These are phyloP conservation scores for Raphanus hybrid DNA, from an alignment of 441 rosid genomes.

Conservation along the genomic window DNA sequence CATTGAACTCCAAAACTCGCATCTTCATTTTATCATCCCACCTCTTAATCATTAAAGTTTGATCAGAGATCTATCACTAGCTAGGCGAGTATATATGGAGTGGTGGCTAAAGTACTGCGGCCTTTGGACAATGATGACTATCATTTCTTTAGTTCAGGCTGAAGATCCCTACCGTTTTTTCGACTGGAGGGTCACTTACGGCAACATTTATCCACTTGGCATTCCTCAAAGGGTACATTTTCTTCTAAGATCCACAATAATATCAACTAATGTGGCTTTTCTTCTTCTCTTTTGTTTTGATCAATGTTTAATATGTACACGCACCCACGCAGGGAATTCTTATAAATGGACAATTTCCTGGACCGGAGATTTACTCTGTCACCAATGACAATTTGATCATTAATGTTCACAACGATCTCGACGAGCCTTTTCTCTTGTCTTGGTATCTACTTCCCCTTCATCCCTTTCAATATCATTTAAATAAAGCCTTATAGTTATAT, in stretches of 20 bases:
- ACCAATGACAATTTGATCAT: constrained; percentile 71
- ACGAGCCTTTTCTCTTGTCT: constrained; percentile 66
- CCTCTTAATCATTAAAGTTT: neutral
- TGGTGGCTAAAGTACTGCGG: constrained; percentile 17
- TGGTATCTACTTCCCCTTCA: constrained; percentile 45
- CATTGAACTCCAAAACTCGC: constrained; percentile 14
- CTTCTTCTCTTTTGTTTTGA: neutral
- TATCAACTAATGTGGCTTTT: neutral
- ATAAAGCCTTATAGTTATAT: neutral
- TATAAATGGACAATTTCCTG: constrained; percentile 74
- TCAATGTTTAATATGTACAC: constrained; percentile 9
- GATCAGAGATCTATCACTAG: constrained; percentile 4
- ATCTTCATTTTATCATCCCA: neutral
- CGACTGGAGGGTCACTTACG: constrained; percentile 72
- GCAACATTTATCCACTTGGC: constrained; percentile 59
- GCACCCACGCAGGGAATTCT: constrained; percentile 57
- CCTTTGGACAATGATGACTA: constrained; percentile 18
- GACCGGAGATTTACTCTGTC: constrained; percentile 62
- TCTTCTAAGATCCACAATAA: neutral
- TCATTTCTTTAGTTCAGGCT: constrained; percentile 41
- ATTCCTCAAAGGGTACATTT: constrained; percentile 52
- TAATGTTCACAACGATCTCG: constrained; percentile 63
- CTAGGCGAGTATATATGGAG: constrained; percentile 21
- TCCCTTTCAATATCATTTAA: neutral
- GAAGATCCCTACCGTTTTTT: constrained; percentile 61